Base-by-base conservation (phyloP, 2,329 filamentous ascomycete species). In the Pseudogymnoascus sp. region DNA sequence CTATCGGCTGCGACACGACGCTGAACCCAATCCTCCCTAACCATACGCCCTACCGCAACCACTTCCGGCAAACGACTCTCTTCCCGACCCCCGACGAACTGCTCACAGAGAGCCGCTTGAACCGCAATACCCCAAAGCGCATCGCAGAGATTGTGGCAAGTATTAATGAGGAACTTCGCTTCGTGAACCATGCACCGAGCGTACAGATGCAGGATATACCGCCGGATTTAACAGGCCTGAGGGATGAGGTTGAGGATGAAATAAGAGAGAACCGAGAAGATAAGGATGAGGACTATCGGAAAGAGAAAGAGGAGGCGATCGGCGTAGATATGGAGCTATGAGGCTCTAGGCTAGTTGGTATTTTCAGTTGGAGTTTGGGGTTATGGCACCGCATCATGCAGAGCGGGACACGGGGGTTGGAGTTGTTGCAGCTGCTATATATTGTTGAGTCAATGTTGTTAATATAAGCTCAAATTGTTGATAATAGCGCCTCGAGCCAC, bases 1-100 rank as follows among this genome's bases (percentile, higher is more conserved):
- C 91, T 64, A 89, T 95, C 65, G 86, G 87, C 67, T 86, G 86
- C 62, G 81, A 88, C 64, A 81, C 88, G 65, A 82, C 84, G 62
- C 87, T 97, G 65, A 78, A 80, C 72, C 83, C 88, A 15, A 82
- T 85, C 10, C 87, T 97, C 29, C 93, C 94, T 0, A 76, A 83
- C 36, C 87, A 95, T 69, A 86, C 93, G 6, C 90, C 92, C 0
- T 95, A 93, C 80, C 86, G 92, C 63, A 87, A 90, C 65, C 92
- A 95, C 65, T 99, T 99, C 76, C 85, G 89, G 55, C 88, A 91
- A 42, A 92, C 84, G 62, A 82, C 87, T 25, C 82, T 99, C 12
- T 94, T 97, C 71, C 94, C 94, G 0, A 88, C 89, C 3, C 82
- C 97, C n/a, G 85, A 89, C 69, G 81, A 87, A 71, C 84, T 87